A percentile compares a stretch with the other conserved stretches of the same genome.
These are phyloP conservation scores for Mediolabrus comicus DNA, from an alignment of 108 stramenopile species.

Conservation along the genomic window DNA sequence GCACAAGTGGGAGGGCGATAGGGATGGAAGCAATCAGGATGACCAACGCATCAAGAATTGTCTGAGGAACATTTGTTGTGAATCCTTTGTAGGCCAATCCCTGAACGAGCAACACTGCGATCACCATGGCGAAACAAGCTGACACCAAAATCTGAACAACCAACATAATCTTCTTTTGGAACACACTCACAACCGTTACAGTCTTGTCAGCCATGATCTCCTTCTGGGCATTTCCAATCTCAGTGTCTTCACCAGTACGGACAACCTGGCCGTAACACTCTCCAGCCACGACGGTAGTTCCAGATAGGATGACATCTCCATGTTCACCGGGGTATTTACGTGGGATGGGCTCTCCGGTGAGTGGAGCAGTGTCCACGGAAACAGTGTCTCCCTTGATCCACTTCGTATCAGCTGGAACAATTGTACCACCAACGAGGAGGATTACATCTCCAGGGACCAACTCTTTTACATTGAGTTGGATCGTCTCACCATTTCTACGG, in stretches of 20 bases:
- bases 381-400: slow-evolving; percentile 72
- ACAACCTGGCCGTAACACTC: slow-evolving; percentile 72
- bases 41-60: slow-evolving; percentile 57
- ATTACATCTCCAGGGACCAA: slow-evolving; percentile 87
- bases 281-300: slow-evolving; percentile 65
- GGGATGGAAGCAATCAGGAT: slow-evolving; percentile 85
- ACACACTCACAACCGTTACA: slow-evolving; percentile 58
- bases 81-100: slow-evolving; percentile 62
- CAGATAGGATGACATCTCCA: slow-evolving; percentile 53
- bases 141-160: slow-evolving; percentile 65
- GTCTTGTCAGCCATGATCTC: slow-evolving; percentile 73
- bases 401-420: slow-evolving; percentile 78
- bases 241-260: slow-evolving; percentile 65
- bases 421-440: slow-evolving; percentile 68
- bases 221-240: slow-evolving; percentile 68
- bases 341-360: slow-evolving; percentile 85
- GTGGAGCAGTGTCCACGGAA: slow-evolving; percentile 70
- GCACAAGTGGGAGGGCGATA: slow-evolving; percentile 81
- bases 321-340: slow-evolving; percentile 54
- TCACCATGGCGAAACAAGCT: slow-evolving; percentile 47
- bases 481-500: slow-evolving; percentile 54
- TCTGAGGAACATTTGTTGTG: slow-evolving; percentile 13
- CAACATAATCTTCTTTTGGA: slow-evolving; percentile 70
- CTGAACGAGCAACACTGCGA: slow-evolving; percentile 57
- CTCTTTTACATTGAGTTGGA: slow-evolving; percentile 40